Conservation (phyloP, 1,139 yeast species). For the Taphrina wiesneri region DNA sequence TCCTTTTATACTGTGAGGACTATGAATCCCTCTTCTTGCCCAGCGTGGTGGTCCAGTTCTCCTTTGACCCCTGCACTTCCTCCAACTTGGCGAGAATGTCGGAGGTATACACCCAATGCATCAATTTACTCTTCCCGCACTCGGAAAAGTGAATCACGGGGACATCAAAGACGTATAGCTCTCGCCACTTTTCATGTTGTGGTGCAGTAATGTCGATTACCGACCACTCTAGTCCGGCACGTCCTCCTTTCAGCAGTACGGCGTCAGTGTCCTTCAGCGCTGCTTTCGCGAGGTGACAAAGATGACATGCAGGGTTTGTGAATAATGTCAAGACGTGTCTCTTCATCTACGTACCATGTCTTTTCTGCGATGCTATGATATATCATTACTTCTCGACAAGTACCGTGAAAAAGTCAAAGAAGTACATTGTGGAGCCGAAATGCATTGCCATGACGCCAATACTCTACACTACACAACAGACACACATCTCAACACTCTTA, state of each 20-base stretch:
- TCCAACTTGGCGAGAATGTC: constrained; percentile 5
- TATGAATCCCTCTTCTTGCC: constrained; percentile 8
- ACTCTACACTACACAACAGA: neutral
- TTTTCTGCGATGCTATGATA: too few relatives aligned
- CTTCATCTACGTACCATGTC: too few relatives aligned
- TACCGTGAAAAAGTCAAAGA: too few relatives aligned
- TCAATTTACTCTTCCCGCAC: constrained; percentile 19
- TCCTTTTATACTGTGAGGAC: neutral
- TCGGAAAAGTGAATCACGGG: constrained; percentile 15
- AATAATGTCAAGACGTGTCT: constrained; percentile 9
- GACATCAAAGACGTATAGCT: constrained; percentile 11
- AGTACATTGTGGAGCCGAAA: neutral
- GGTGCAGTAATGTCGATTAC: neutral
- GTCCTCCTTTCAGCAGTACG: neutral
- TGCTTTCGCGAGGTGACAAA: neutral
- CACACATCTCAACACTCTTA: neutral
- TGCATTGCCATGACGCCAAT: neutral
- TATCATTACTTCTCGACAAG: too few relatives aligned
- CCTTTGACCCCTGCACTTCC: neutral
- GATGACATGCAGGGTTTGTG: constrained; percentile 8
- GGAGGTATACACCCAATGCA: constrained; percentile 11
- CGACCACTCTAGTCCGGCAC: neutral
- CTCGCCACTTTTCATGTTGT: neutral
- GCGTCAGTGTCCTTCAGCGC: neutral
- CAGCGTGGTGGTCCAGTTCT: constrained; percentile 5